Evolutionary conservation across 306 rosid genomes (phyloP).

Genomic region (Coriaria nepalensis): DNA sequence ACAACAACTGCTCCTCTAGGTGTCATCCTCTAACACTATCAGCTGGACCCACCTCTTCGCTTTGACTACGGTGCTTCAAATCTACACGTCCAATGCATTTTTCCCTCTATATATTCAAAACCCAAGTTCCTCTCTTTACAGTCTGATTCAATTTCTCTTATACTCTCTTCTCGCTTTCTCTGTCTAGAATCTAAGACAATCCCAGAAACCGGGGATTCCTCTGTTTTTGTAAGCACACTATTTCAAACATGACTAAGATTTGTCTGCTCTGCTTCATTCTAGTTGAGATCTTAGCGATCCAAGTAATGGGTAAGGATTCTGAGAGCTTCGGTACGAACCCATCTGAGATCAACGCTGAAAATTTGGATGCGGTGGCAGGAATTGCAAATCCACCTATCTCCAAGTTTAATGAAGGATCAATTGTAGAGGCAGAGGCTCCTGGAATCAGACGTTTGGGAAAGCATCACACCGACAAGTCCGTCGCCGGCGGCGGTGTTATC

Average conservation of each 20-base stretch:
- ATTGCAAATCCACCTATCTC: conserved; percentile 17
- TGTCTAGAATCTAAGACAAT: no score
- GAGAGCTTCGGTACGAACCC: conserved; percentile 20
- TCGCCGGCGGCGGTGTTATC: conserved; percentile 88
- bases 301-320: conserved; percentile 20
- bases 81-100: not conserved
- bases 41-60: no score
- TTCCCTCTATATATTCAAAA: not conserved
- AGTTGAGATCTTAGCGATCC: conserved; percentile 28
- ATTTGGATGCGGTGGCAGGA: conserved; percentile 7
- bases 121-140: not conserved
- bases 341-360: conserved; percentile 14
- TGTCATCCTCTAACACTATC: no score
- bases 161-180: no score
- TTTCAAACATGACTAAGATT: conserved; percentile 36
- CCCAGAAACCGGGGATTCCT: no score
- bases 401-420: conserved; percentile 9
- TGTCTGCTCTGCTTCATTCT: conserved; percentile 25
- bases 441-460: conserved; percentile 41
- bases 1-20: no score
- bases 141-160: not conserved
- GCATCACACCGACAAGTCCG: conserved; percentile 50
- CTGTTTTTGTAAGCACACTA: no score
- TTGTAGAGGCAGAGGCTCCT: conserved; percentile 44
- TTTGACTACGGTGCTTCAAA: not conserved